Percentiles rank a stretch among this genome's conserved stretches.
Evolutionary conservation across 257 asterid species (phyloP).

Genomic region (Eustoma russellianum): DNA sequence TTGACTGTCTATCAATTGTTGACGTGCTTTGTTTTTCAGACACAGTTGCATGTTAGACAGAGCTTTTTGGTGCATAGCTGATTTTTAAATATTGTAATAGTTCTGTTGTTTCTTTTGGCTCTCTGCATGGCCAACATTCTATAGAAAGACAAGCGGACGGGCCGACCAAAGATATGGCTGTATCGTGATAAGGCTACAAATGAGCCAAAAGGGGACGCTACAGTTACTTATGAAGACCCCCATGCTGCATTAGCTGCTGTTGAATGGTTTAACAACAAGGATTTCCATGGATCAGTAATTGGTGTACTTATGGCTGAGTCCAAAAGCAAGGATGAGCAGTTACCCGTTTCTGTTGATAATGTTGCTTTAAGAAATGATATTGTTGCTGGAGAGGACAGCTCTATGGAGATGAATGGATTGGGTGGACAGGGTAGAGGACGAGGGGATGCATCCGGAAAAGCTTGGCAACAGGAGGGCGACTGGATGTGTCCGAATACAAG

Average conservation of each 20-base stretch:
- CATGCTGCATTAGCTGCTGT: slow-evolving; percentile 99
- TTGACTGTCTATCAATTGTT: neutral
- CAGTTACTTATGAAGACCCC: slow-evolving; percentile 95
- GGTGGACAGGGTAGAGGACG: slow-evolving; percentile 83
- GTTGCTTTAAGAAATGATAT: slow-evolving; percentile 34
- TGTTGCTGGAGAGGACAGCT: slow-evolving; percentile 48
- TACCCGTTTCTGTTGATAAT: slow-evolving; percentile 19
- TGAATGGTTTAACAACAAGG: slow-evolving; percentile 96
- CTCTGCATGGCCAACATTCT: neutral
- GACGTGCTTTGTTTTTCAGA: neutral
- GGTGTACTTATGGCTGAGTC: slow-evolving; percentile 91
- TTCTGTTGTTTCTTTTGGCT: neutral
- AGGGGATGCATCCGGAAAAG: slow-evolving; percentile 64
- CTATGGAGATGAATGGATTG: slow-evolving; percentile 44
- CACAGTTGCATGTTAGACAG: neutral
- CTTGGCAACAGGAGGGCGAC: slow-evolving; percentile 99
- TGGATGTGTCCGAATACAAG: slow-evolving; percentile 98
- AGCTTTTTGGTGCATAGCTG: neutral
- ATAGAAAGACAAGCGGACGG: slow-evolving; percentile 93
- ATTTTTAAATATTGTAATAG: neutral
- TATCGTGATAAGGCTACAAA: slow-evolving; percentile 81
- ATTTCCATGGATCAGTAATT: slow-evolving; percentile 75
- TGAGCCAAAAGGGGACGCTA: slow-evolving; percentile 99
- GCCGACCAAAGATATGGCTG: slow-evolving; percentile 91
- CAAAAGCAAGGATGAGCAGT: slow-evolving; percentile 60